These are phyloP conservation scores for Thermothelomyces thermophilus DNA, from an alignment of 2,329 filamentous ascomycete species.

Conservation along the genomic window DNA sequence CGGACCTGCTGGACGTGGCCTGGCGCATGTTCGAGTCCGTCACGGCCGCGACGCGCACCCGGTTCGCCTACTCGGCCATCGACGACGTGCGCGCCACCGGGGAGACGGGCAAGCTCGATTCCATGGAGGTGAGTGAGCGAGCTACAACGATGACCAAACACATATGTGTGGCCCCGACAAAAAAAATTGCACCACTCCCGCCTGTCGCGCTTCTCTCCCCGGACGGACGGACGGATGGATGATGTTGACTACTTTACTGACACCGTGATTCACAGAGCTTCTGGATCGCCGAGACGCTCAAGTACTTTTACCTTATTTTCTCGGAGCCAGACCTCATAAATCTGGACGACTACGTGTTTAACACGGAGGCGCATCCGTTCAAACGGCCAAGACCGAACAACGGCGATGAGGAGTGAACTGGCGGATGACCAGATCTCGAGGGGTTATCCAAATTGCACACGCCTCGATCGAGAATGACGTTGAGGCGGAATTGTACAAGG, in stretches of 20 bases:
- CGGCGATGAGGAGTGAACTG: background rate
- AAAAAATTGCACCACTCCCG: no score
- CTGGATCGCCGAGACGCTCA: constrained; percentile 70
- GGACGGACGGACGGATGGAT: no score
- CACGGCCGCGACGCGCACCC: constrained; percentile 36
- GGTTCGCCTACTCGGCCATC: constrained; percentile 39
- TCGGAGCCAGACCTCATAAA: constrained; percentile 55
- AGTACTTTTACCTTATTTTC: constrained; percentile 72
- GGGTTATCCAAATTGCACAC: background rate
- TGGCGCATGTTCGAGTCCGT: constrained; percentile 45
- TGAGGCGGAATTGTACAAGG: no score
- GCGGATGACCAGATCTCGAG: background rate
- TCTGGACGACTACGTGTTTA: constrained; percentile 64
- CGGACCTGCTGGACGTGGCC: constrained; percentile 38
- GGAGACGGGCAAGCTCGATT: constrained; percentile 38
- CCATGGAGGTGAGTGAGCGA: constrained; percentile 29
- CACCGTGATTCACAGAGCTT: constrained; percentile 41
- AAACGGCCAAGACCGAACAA: constrained; percentile 21
- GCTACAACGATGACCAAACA: no score
- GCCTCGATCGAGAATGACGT: no score
- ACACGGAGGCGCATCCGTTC: constrained; percentile 51
- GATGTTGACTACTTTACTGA: background rate
- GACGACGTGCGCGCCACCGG: constrained; percentile 39
- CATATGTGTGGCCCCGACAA: no score
- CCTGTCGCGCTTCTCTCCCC: no score